Evolutionary conservation across 192 early-diverging fungal genomes (phyloP).

Genomic region (Gryganskiella cystojenkinii): DNA sequence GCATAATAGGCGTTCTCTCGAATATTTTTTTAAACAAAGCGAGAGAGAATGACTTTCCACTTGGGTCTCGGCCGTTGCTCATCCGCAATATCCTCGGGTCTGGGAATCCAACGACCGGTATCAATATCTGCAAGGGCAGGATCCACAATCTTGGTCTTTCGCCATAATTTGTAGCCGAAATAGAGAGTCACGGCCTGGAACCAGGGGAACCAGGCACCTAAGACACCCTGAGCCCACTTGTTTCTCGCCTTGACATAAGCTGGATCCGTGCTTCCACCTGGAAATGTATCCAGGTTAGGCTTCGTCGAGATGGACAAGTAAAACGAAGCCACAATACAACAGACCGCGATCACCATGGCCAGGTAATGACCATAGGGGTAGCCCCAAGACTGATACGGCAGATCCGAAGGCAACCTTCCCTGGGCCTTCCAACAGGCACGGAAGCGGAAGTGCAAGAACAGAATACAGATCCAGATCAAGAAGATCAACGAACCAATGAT

Average conservation of each 20-base stretch:
- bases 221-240: constrained; percentile 59
- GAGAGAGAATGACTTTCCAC: constrained; percentile 22
- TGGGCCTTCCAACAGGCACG: constrained; percentile 79
- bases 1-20: too few species aligned
- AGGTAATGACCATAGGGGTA: constrained; percentile 81
- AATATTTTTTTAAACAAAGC: constrained; percentile 9
- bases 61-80: constrained; percentile 7
- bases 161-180: constrained; percentile 71
- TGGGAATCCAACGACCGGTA: constrained; percentile 44
- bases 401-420: constrained; percentile 62
- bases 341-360: constrained; percentile 65
- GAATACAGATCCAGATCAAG: constrained; percentile 85
- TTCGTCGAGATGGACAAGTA: constrained; percentile 28
- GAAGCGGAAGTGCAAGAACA: constrained; percentile 85
- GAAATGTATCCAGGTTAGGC: not conserved
- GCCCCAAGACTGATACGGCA: constrained; percentile 78
- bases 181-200: constrained; percentile 72
- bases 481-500: constrained; percentile 82
- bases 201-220: constrained; percentile 74
- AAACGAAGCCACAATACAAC: constrained; percentile 35
- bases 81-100: not conserved
- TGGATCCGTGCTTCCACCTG: constrained; percentile 12
- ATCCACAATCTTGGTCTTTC: constrained; percentile 70
- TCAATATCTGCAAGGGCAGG: constrained; percentile 69
- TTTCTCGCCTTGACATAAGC: constrained; percentile 22